phyloP scores from a whole-genome alignment of 2,329 filamentous ascomycete species.

The Diaporthe helianthi region DNA sequence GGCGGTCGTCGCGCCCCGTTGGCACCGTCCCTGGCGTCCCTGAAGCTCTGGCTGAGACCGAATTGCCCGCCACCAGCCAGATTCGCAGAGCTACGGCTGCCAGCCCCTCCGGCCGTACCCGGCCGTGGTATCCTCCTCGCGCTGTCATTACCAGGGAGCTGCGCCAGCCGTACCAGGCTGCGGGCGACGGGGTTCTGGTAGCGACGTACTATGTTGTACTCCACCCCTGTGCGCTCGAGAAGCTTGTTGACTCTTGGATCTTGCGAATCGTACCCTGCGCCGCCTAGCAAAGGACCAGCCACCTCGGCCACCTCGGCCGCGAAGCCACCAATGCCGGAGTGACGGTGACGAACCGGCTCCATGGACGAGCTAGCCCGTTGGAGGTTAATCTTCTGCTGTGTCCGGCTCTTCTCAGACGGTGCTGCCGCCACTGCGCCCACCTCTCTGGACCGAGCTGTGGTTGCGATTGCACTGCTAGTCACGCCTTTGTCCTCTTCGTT shows the following conservation, averaged over 20 bases:
- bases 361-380: constrained; percentile 76
- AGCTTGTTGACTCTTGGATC: constrained; percentile 71
- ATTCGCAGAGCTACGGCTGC: constrained; percentile 40
- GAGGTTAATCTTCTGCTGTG: constrained; percentile 78
- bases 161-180: constrained; percentile 62
- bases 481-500: constrained; percentile 53
- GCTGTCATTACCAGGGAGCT: constrained; percentile 60
- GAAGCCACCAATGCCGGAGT: constrained; percentile 40
- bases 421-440: constrained; percentile 50
- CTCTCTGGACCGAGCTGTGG: constrained; percentile 39
- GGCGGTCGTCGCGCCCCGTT: constrained; percentile 23
- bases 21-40: constrained; percentile 31
- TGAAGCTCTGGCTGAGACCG: constrained; percentile 50
- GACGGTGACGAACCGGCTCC: constrained; percentile 65
- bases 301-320: constrained; percentile 48
- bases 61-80: constrained; percentile 41
- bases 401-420: constrained; percentile 66
- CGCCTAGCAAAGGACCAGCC: constrained; percentile 57
- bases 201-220: constrained; percentile 76
- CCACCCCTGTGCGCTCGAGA: constrained; percentile 73
- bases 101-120: constrained; percentile 38
- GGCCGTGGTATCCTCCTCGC: constrained; percentile 56
- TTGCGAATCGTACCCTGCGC: constrained; percentile 62
- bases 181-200: constrained; percentile 75
- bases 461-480: constrained; percentile 34